Evolutionary conservation across 805 yeast species (phyloP).

Genomic region (Grigorovia humatica): DNA sequence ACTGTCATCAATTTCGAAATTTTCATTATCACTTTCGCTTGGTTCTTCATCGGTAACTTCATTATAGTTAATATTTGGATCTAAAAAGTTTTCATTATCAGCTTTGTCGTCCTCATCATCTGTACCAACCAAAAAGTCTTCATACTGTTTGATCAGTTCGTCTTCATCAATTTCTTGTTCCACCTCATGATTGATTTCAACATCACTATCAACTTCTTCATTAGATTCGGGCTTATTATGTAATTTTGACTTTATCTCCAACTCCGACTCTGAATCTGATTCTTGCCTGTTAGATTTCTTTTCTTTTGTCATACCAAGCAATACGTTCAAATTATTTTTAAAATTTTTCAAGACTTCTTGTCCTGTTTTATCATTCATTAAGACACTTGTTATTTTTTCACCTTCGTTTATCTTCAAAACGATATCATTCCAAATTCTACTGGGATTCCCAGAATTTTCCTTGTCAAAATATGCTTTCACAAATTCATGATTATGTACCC

Average conservation of each 20-base stretch:
- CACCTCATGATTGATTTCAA: conserved; percentile 3
- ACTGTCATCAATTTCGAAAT: conserved; percentile 15
- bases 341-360: conserved; percentile 36
- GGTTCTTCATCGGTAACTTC: conserved; percentile 61
- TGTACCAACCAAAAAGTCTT: conserved; percentile 30
- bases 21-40: conserved; percentile 29
- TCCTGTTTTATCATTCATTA: conserved; percentile 37
- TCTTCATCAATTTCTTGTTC: conserved; percentile 11
- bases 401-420: conserved; percentile 17
- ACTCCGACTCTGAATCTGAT: conserved; percentile 2
- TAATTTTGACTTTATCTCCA: not conserved
- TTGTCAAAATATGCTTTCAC: conserved; percentile 24
- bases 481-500: conserved; percentile 21
- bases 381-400: conserved; percentile 30
- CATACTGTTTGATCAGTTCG: conserved; percentile 25
- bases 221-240: conserved; percentile 7
- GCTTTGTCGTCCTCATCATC: conserved; percentile 23
- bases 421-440: conserved; percentile 32
- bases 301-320: conserved; percentile 26
- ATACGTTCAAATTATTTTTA: conserved; percentile 31
- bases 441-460: conserved; percentile 34
- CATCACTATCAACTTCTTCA: conserved; percentile 10
- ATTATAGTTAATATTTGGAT: conserved; percentile 31
- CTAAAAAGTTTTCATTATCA: conserved; percentile 6
- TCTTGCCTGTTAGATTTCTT: conserved; percentile 7